A percentile compares a stretch with the other conserved stretches of the same genome.
Conservation (phyloP, 2,329 filamentous ascomycete genomes). For the Monosporascus sp. region DNA sequence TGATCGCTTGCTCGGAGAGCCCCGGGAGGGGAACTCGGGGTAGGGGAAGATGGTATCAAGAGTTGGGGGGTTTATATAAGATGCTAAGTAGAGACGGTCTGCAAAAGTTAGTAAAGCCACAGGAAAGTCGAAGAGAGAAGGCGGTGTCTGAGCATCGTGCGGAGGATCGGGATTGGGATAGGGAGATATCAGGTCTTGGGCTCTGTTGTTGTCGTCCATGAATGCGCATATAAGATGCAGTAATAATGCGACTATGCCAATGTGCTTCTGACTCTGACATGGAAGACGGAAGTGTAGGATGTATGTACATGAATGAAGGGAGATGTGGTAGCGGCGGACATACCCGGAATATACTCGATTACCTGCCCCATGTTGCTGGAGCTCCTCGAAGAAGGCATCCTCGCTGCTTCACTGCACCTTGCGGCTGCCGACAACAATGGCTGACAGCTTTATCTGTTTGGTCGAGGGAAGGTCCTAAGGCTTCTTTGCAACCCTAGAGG, state of each 20-base stretch:
- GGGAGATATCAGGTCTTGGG: background rate
- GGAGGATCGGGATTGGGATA: conserved; percentile 4
- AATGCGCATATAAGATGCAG: background rate
- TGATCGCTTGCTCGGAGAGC: conserved; percentile 72
- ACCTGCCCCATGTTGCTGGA: conserved; percentile 71
- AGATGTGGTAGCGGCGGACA: conserved; percentile 24
- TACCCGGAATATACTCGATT: conserved; percentile 95
- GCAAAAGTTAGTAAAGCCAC: conserved; percentile 34
- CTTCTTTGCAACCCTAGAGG: background rate
- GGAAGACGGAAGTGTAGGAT: conserved; percentile 7
- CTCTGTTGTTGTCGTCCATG: background rate
- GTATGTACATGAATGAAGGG: background rate
- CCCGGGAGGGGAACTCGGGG: conserved; percentile 48
- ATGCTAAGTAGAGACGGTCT: conserved; percentile 94
- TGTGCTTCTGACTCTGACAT: conserved; percentile 9
- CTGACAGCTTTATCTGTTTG: background rate
- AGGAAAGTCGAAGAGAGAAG: conserved; percentile 16
- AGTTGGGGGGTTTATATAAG: conserved; percentile 78
- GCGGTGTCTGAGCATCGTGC: conserved; percentile 8
- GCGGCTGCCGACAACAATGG: background rate
- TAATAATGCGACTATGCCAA: conserved; percentile 18
- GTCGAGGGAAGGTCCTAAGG: background rate
- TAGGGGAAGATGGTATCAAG: conserved; percentile 84
- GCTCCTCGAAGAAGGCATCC: conserved; percentile 47
- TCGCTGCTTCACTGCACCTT: conserved; percentile 24